Percentiles rank a stretch among this genome's conserved stretches.
Evolutionary conservation across 139 green algal species (phyloP).

Genomic region (Micractinium sp.): DNA sequence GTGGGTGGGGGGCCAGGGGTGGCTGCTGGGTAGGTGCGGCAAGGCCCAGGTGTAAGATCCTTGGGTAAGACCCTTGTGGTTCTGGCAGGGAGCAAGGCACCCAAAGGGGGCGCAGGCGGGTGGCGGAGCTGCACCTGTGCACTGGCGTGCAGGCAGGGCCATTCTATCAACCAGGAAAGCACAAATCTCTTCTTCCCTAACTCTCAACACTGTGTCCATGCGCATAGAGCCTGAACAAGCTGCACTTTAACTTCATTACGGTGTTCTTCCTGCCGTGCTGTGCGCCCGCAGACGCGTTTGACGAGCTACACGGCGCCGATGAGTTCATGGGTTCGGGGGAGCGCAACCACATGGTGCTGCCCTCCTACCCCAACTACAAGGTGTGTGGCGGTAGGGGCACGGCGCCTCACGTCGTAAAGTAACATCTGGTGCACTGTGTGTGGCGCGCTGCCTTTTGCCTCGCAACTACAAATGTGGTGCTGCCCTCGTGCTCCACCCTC

Average conservation of each 20-base stretch:
- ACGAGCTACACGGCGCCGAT: not conserved
- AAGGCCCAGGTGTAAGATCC: no score
- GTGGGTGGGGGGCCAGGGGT: not conserved
- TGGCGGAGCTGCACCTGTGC: no score
- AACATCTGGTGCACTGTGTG: not conserved
- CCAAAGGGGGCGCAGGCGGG: no score
- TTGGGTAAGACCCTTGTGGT: no score
- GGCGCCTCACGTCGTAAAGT: no score
- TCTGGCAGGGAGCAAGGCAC: no score
- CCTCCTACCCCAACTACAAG: constrained; percentile 56
- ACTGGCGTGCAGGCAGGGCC: not conserved
- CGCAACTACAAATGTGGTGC: not conserved
- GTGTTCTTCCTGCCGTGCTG: not conserved
- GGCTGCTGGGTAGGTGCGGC: not conserved
- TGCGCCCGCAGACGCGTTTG: not conserved
- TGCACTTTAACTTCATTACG: no score
- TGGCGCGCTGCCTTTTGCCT: not conserved
- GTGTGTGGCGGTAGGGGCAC: not conserved
- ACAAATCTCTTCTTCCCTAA: no score
- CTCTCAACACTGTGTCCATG: no score
- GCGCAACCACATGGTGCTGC: constrained; percentile 53
- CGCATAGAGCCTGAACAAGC: no score
- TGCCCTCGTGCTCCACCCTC: no score
- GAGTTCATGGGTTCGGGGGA: constrained; percentile 54
- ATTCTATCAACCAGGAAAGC: no score